phyloP scores from a whole-genome alignment of 305 asterid species.

The Withania somnifera region DNA sequence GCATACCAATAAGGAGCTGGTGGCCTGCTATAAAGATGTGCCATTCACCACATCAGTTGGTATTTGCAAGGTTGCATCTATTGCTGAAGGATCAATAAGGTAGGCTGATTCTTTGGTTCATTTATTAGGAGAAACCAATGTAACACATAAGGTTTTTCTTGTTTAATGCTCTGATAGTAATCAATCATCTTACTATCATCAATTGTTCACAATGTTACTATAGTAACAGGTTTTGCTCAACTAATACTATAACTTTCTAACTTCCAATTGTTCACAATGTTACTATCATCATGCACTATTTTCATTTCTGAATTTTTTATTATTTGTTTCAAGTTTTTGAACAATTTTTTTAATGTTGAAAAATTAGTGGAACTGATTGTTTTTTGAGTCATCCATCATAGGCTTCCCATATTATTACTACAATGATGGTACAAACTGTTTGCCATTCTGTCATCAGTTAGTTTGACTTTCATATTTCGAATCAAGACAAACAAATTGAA shows the following conservation, averaged over 20 bases:
- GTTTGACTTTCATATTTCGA: neutral
- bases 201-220: neutral
- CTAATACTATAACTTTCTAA: neutral
- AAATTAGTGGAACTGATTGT: too few species aligned
- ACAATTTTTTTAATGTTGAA: too few species aligned
- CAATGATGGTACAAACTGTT: neutral
- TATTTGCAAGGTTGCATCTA: constrained; percentile 68
- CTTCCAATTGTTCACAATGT: too few species aligned
- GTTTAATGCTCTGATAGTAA: neutral
- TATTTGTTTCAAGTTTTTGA: neutral
- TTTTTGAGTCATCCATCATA: too few species aligned
- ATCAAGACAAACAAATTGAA: neutral
- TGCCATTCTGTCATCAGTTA: too few species aligned
- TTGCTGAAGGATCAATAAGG: constrained; percentile 54
- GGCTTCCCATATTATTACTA: neutral
- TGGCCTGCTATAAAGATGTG: constrained; percentile 65
- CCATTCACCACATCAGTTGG: constrained; percentile 91
- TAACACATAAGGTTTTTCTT: neutral
- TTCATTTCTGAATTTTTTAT: neutral
- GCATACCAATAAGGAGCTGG: constrained; percentile 54
- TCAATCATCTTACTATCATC: neutral
- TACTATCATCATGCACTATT: neutral
- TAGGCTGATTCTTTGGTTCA: constrained; percentile 14
- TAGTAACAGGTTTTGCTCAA: neutral
- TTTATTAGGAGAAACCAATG: neutral